A percentile compares a stretch with the other conserved stretches of the same genome.
phyloP scores from a whole-genome alignment of 495 filamentous ascomycete species.

The Hypoxylon rickii region DNA sequence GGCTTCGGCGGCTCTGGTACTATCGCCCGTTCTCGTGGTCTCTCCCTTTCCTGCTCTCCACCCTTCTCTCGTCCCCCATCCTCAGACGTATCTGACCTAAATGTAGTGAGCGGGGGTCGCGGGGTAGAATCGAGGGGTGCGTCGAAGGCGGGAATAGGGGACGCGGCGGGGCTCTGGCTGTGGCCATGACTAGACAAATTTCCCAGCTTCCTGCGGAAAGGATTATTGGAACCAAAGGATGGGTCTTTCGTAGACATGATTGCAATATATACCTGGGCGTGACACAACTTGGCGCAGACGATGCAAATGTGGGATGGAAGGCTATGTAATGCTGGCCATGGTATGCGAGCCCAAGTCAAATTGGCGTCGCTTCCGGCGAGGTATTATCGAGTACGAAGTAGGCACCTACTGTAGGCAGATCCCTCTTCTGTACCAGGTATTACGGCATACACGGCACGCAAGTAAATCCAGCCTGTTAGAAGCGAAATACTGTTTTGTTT shows the following conservation, averaged over 20 bases:
- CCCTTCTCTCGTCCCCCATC: slow-evolving; percentile 19
- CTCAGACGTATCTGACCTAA: slow-evolving; percentile 33
- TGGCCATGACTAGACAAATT: slow-evolving; percentile 13
- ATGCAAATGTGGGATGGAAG: slow-evolving; percentile 14
- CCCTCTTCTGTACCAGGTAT: slow-evolving; percentile 15
- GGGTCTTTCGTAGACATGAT: slow-evolving; percentile 29
- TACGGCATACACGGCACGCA: too few species aligned
- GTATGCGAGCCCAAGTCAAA: slow-evolving; percentile 31
- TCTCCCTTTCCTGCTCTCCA: slow-evolving; percentile 6
- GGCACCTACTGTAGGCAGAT: slow-evolving; percentile 19
- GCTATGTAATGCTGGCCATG: slow-evolving; percentile 34
- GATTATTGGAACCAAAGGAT: slow-evolving; percentile 52
- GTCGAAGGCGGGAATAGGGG: slow-evolving; percentile 16
- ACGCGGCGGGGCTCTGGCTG: slow-evolving; percentile 2
- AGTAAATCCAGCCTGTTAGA: too few species aligned
- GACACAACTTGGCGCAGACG: slow-evolving; percentile 1
- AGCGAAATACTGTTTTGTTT: too few species aligned
- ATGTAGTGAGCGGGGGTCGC: slow-evolving; percentile 34
- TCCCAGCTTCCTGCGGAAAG: slow-evolving; percentile 49
- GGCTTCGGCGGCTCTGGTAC: slow-evolving; percentile 44
- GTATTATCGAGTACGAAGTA: background rate
- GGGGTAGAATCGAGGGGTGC: slow-evolving; percentile 19
- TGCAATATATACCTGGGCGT: slow-evolving; percentile 10
- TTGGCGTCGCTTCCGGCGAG: slow-evolving; percentile 8
- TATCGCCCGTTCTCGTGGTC: background rate